Percentiles rank a stretch among this genome's conserved stretches.
Evolutionary conservation across 306 rosid genomes (phyloP).

Genomic region (Pyrus betulifolia): DNA sequence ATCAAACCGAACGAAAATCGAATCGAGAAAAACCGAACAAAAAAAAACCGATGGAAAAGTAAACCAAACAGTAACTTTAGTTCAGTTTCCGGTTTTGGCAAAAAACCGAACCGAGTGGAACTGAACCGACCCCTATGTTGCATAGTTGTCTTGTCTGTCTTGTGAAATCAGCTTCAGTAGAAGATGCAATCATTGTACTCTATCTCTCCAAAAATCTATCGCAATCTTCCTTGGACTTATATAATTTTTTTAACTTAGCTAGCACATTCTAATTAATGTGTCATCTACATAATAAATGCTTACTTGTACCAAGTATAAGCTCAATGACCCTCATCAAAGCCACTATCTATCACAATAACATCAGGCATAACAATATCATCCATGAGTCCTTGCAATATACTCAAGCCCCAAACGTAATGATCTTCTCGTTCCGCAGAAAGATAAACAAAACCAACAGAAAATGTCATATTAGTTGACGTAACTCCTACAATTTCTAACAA

Average conservation of each 20-base stretch:
- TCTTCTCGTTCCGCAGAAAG: neutral
- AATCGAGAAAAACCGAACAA: too few relatives aligned
- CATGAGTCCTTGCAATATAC: neutral
- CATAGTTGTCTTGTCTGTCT: neutral
- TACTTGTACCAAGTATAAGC: neutral
- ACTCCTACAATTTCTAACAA: too few relatives aligned
- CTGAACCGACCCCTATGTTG: too few relatives aligned
- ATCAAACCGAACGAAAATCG: too few relatives aligned
- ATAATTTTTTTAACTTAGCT: neutral
- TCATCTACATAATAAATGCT: neutral
- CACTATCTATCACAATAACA: neutral
- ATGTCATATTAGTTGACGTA: neutral
- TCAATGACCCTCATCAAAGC: neutral
- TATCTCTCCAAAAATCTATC: neutral
- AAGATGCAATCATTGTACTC: neutral
- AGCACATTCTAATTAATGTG: neutral
- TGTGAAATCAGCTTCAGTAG: neutral
- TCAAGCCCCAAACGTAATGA: neutral
- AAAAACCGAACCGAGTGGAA: too few relatives aligned
- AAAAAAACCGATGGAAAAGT: too few relatives aligned
- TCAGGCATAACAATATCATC: neutral
- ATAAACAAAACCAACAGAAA: neutral
- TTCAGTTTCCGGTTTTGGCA: too few relatives aligned
- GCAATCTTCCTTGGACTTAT: neutral
- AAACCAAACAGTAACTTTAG: too few relatives aligned